Percentiles rank a stretch among this genome's conserved stretches.
Evolutionary conservation across 805 yeast genomes (phyloP).

Genomic region (Metschnikowia henanensis): DNA sequence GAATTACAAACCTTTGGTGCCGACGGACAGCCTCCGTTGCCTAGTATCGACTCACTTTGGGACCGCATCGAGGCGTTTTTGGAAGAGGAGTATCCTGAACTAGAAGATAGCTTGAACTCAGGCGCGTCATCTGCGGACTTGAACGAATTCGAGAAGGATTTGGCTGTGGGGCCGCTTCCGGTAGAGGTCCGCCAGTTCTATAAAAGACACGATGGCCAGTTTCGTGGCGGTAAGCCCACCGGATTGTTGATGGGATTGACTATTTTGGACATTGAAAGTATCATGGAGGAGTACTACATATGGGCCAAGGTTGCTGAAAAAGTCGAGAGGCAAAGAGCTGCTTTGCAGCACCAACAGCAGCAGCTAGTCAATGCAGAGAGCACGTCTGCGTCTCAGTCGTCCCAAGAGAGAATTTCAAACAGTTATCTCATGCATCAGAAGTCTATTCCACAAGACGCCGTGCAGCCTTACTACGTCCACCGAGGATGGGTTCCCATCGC

Average conservation of each 20-base stretch:
- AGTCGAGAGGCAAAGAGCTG: constrained; percentile 37
- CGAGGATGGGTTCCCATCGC: constrained; percentile 23
- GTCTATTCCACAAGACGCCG: constrained; percentile 20
- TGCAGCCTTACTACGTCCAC: constrained; percentile 21
- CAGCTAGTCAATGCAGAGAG: constrained; percentile 16
- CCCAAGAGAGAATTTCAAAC: constrained; percentile 15
- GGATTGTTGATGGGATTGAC: constrained; percentile 45
- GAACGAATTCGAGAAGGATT: constrained; percentile 46
- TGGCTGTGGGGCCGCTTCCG: constrained; percentile 44
- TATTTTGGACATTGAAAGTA: constrained; percentile 42
- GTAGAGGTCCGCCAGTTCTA: constrained; percentile 45
- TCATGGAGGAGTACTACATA: constrained; percentile 40
- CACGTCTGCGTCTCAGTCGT: constrained; percentile 12
- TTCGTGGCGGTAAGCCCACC: constrained; percentile 46
- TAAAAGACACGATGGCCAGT: constrained; percentile 47
- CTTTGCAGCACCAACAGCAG: constrained; percentile 27
- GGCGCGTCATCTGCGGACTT: constrained; percentile 47
- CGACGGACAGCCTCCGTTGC: constrained; percentile 22
- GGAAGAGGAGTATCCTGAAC: constrained; percentile 47
- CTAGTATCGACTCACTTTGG: constrained; percentile 43
- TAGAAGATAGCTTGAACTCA: constrained; percentile 41
- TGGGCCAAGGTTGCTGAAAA: constrained; percentile 44
- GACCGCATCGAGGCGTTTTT: constrained; percentile 42
- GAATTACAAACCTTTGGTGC: constrained; percentile 17
- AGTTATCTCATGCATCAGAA: constrained; percentile 22